phyloP scores from a whole-genome alignment of 306 rosid genomes.

The Prunus mira region DNA sequence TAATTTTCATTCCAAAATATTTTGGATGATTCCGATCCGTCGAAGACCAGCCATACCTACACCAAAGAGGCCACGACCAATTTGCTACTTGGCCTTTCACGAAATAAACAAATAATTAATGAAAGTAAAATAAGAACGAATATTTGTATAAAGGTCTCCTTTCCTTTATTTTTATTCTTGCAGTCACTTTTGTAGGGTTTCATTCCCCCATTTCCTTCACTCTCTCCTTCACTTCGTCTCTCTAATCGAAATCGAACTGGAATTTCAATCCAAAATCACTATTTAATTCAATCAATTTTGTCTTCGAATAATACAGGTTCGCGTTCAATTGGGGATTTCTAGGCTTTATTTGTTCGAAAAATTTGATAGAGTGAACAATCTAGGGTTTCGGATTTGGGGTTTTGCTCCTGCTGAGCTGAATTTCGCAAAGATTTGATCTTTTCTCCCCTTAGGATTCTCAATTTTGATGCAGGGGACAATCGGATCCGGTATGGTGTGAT shows the following conservation, averaged over 20 bases:
- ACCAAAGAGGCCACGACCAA: too few relatives aligned
- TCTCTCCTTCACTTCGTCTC: neutral
- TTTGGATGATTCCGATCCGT: too few relatives aligned
- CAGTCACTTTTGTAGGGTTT: constrained; percentile 40
- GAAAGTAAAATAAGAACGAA: too few relatives aligned
- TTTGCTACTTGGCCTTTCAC: neutral
- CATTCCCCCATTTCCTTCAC: constrained; percentile 8
- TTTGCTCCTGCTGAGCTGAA: constrained; percentile 24
- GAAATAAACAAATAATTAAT: neutral
- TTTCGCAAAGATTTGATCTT: constrained; percentile 20
- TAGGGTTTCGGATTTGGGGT: constrained; percentile 51
- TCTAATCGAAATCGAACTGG: neutral
- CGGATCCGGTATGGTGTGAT: constrained; percentile 48
- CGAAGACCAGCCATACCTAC: too few relatives aligned
- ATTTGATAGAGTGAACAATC: constrained; percentile 13
- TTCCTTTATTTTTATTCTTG: neutral
- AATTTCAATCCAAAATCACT: neutral
- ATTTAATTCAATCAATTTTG: neutral
- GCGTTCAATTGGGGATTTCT: constrained; percentile 4
- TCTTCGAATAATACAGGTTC: neutral
- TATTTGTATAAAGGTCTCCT: constrained; percentile 17
- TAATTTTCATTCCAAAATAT: too few relatives aligned
- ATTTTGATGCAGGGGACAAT: constrained; percentile 32
- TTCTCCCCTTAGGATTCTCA: neutral
- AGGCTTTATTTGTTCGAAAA: neutral